Percentiles rank a stretch among this genome's conserved stretches.
Conservation (phyloP, 495 filamentous ascomycete species). For the Tuber magnatum region DNA sequence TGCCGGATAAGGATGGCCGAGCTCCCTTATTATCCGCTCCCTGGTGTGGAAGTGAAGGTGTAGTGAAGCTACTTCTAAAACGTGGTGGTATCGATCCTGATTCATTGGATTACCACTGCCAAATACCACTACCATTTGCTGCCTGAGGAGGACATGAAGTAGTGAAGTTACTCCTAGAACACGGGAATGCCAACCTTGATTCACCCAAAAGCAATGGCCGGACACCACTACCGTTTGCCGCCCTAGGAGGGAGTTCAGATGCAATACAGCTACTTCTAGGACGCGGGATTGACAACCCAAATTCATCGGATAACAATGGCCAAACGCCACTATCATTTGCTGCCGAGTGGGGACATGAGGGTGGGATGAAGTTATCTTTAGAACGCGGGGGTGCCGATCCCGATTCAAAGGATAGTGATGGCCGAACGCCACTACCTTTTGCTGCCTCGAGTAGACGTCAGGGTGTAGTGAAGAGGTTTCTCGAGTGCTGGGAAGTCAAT, state of each 20-base stretch:
- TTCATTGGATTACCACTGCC: no score
- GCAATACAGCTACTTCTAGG: background rate
- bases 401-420: background rate
- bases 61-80: no score
- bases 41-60: no score
- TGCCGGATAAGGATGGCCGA: no score
- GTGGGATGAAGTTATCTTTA: background rate
- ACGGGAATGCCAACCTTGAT: background rate
- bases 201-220: no score
- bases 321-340: background rate
- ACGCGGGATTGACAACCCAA: background rate
- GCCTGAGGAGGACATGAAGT: no score
- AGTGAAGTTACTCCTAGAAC: constrained; percentile 33
- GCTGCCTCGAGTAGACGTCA: background rate
- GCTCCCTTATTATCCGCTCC: no score
- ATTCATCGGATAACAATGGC: background rate
- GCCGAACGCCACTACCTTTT: background rate
- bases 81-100: no score
- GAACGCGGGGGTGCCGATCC: background rate
- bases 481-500: background rate
- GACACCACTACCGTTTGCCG: no score
- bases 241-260: no score
- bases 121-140: no score
- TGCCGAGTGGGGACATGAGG: background rate
- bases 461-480: background rate